A percentile compares a stretch with the other conserved stretches of the same genome.
phyloP scores from a whole-genome alignment of 805 yeast genomes.

The Saturnispora quitensis region DNA sequence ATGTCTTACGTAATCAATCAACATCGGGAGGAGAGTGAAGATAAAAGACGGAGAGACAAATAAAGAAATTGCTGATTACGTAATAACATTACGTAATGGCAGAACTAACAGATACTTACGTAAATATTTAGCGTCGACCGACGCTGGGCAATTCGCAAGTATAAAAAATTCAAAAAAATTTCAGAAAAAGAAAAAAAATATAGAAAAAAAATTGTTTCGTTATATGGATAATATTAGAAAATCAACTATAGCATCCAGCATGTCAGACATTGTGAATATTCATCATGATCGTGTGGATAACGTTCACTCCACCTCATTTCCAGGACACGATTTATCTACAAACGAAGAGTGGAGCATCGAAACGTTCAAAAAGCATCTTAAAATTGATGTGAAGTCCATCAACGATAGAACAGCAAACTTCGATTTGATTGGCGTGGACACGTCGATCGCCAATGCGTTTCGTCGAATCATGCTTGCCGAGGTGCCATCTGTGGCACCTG shows the following conservation, averaged over 20 bases:
- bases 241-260: slow-evolving; percentile 2
- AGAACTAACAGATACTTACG: not conserved
- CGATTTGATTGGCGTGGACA: slow-evolving; percentile 78
- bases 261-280: slow-evolving; percentile 64
- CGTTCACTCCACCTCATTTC: slow-evolving; percentile 84
- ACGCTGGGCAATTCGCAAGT: not conserved
- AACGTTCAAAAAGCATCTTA: slow-evolving; percentile 59
- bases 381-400: slow-evolving; percentile 56
- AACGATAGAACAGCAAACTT: slow-evolving; percentile 71
- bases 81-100: too few relatives aligned
- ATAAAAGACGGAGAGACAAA: too few relatives aligned
- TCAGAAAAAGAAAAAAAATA: not conserved
- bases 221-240: not conserved
- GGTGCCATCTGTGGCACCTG: slow-evolving; percentile 94
- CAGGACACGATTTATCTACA: slow-evolving; percentile 58
- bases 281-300: slow-evolving; percentile 89
- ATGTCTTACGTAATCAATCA: too few relatives aligned
- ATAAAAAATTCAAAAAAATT: too few relatives aligned
- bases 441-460: slow-evolving; percentile 92
- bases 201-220: not conserved
- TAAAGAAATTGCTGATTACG: too few relatives aligned
- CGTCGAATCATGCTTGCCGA: slow-evolving; percentile 96
- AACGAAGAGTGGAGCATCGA: slow-evolving; percentile 79
- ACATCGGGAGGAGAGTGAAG: too few relatives aligned
- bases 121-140: not conserved